phyloP scores from a whole-genome alignment of 2,329 filamentous ascomycete genomes.

The Botryotinia convoluta region DNA sequence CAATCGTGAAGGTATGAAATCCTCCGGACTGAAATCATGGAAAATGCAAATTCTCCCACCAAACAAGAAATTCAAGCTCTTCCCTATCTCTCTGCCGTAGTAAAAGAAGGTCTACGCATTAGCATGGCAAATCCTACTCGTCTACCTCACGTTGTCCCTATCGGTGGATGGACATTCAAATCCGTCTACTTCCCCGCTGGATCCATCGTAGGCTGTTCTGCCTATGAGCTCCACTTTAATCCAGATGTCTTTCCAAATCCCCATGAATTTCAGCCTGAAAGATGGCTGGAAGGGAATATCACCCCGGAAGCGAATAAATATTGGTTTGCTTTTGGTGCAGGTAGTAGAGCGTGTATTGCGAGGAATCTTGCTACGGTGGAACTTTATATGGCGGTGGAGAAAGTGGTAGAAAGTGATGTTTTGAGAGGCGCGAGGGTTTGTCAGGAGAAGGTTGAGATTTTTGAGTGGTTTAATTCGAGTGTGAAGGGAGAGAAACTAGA shows the following conservation, averaged over 20 bases:
- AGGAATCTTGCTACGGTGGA: conserved; percentile 48
- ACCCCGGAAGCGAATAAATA: conserved; percentile 43
- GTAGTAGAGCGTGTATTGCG: conserved; percentile 49
- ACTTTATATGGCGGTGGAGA: conserved; percentile 44
- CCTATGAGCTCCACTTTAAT: conserved; percentile 48
- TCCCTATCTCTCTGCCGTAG: conserved; percentile 48
- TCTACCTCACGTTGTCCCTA: conserved; percentile 48
- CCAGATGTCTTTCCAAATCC: conserved; percentile 45
- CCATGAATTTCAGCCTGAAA: conserved; percentile 45
- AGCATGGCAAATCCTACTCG: conserved; percentile 52
- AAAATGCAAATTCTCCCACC: conserved; percentile 28
- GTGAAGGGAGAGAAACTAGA: conserved; percentile 50
- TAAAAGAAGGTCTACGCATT: conserved; percentile 51
- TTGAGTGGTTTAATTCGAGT: conserved; percentile 56
- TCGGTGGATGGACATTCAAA: conserved; percentile 31
- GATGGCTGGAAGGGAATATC: conserved; percentile 44
- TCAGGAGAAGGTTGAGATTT: conserved; percentile 47
- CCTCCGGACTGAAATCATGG: conserved; percentile 39
- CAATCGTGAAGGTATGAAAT: conserved; percentile 35
- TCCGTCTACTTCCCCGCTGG: conserved; percentile 42
- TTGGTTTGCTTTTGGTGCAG: conserved; percentile 50
- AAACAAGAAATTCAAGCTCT: conserved; percentile 39
- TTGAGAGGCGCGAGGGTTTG: conserved; percentile 45
- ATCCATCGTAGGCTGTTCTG: conserved; percentile 46
- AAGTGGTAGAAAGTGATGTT: conserved; percentile 44